A percentile compares a stretch with the other conserved stretches of the same genome.
Conservation (phyloP, 257 asterid genomes). For the Fraxinus excelsior region DNA sequence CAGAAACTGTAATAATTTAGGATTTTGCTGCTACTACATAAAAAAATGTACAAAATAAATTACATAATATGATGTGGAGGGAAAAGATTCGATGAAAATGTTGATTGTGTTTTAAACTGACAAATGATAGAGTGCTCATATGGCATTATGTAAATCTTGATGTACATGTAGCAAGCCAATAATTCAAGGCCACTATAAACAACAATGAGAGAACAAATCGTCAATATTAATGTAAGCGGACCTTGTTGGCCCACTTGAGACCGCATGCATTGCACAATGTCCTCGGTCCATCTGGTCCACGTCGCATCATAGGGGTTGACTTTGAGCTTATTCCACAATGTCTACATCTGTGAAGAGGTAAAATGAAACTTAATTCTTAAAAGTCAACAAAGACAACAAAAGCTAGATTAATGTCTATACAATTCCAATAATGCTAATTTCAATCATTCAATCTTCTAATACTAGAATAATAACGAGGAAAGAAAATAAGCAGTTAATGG, state of each 20-base stretch:
- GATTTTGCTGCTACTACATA: too few species aligned
- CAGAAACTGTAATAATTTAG: not conserved
- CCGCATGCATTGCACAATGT: slow-evolving; percentile 97
- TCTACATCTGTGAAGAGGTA: slow-evolving; percentile 58
- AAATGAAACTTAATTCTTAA: slow-evolving; percentile 21
- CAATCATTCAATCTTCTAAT: not conserved
- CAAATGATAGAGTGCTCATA: too few species aligned
- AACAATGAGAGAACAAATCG: slow-evolving; percentile 6
- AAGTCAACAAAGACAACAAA: slow-evolving; percentile 10
- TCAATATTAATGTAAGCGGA: slow-evolving; percentile 24
- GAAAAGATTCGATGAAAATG: too few species aligned
- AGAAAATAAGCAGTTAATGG: not conserved
- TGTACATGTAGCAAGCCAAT: not conserved
- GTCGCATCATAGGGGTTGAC: slow-evolving; percentile 98
- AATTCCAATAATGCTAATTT: slow-evolving; percentile 21
- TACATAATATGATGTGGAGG: too few species aligned
- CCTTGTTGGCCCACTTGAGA: slow-evolving; percentile 95
- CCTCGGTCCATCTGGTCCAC: slow-evolving; percentile 95
- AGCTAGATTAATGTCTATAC: not conserved
- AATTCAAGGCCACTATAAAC: not conserved
- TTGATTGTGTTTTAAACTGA: too few species aligned
- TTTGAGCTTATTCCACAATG: slow-evolving; percentile 92
- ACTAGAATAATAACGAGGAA: slow-evolving; percentile 16
- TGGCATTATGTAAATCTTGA: too few species aligned
- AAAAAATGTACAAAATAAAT: too few species aligned